Evolutionary conservation across 805 yeast species (phyloP), one percentile per base, ranked within the genome.

Genomic region (Vanderwaltozyma yarrowii): DNA sequence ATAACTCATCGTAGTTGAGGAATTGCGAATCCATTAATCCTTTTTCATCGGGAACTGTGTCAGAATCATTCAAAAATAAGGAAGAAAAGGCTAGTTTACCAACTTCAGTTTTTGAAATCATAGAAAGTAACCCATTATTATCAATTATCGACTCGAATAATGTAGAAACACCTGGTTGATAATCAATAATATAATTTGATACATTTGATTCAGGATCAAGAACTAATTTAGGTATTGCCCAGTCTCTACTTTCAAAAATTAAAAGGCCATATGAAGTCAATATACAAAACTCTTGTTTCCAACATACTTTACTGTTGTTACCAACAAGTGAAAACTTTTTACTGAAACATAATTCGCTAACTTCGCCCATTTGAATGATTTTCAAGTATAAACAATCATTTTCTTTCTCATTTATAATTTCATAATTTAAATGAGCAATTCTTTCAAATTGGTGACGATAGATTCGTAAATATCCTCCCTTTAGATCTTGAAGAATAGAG

Each of bases 191-290:
- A 28, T 58, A 49, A 16, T 59, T 56, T 21, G 60, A 59, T 4
- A 50, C 45, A 3, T 45, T 40, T 4, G 48, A 43, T 2, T 30
- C 35, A 9, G 43, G 45, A 38, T 50, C 56, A 17, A 47, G 43
- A 3, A 52, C 43, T 12, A 56, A 35, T 30, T 39, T 42, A 7
- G 65, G 61, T 15, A 54, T 47, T 2, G 60, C 53, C 46, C 52
- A 59, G 19, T 62, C 59, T 32, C 62, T 45, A 33, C 59, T 61
- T 30, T 67, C 70, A 50, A 66, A 73, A 23, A 73, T 54, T 12
- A 71, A 56, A 16, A 73, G 45, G 1, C 78, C 78, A 42, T 69
- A 62, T 0, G 71, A 57, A 0, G 79, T 74, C 33, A 74, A 49
- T n/a, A 73, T 51, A 18, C 69, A 73, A 46, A 58, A 67, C 38